A percentile compares a stretch with the other conserved stretches of the same genome.
Evolutionary conservation across 2,329 filamentous ascomycete species (phyloP).

Genomic region (Talaromyces piceae): DNA sequence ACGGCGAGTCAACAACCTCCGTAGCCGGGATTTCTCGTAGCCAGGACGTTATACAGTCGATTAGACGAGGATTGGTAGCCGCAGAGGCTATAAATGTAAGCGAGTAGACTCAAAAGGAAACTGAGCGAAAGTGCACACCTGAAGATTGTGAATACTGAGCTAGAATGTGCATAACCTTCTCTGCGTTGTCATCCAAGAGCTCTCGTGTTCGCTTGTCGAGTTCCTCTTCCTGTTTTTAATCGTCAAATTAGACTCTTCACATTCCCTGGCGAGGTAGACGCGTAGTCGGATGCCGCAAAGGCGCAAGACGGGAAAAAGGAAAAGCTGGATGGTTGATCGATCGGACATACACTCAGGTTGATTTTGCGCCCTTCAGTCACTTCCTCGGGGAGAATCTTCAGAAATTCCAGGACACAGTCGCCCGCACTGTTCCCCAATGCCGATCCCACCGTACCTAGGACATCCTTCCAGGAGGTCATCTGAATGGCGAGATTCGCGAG

Average conservation of each 20-base stretch:
- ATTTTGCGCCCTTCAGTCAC: conserved; percentile 99
- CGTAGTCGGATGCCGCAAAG: conserved; percentile 24
- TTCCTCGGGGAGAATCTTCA: conserved; percentile 95
- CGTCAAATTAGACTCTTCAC: conserved; percentile 44
- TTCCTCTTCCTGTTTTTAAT: conserved; percentile 77
- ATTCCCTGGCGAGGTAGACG: conserved; percentile 16
- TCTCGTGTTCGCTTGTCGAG: conserved; percentile 77
- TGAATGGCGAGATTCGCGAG: conserved; percentile 92
- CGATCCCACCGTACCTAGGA: conserved; percentile 71
- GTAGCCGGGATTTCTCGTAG: conserved; percentile 81
- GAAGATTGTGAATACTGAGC: conserved; percentile 90
- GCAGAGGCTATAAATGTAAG: conserved; percentile 53
- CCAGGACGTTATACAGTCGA: conserved; percentile 97
- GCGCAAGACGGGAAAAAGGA: conserved; percentile 40
- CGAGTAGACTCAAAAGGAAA: conserved; percentile 10
- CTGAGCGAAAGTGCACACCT: conserved; percentile 46
- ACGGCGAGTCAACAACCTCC: conserved; percentile 74
- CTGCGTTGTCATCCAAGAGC: conserved; percentile 81
- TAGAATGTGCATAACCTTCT: conserved; percentile 77
- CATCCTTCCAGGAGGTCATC: conserved; percentile 93
- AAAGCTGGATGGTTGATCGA: conserved; percentile 37
- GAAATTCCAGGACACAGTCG: conserved; percentile 86
- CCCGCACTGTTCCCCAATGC: conserved; percentile 64
- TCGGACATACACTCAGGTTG: conserved; percentile 92
- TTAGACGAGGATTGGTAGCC: conserved; percentile 76